Evolutionary conservation across 768 basidiomycete species (phyloP), one percentile per base, ranked within the genome.

Genomic region (Exsudoporus frostii): DNA sequence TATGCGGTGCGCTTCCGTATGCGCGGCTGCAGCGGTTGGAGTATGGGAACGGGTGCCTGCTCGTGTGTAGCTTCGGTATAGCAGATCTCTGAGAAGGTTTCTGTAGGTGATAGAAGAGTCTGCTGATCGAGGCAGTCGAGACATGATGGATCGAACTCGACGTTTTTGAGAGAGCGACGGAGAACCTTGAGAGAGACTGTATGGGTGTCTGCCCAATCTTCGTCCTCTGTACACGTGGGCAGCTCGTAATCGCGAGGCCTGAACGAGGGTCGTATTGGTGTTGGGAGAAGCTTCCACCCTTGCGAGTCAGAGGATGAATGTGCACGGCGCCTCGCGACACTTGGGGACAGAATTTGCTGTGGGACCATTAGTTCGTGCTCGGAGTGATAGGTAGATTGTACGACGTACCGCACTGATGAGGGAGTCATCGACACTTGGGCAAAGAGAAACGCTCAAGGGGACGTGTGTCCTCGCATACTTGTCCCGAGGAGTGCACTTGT

Each of bases 51-150:
- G 10, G 63, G 57, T 5, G 50, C 36, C 34, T 60, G 56, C 34
- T 73, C 72, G 32, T 71, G 64, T n/a, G 76, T 71, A 7, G 76
- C 75, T 41, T 67, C 68, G 13, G 70, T 58, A 51, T 75, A 78
- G 54, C 76, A 78, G 2, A 74, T 49, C 45, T 77, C 77, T 5
- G 74, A 73, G 56, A 76, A 78, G 24, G 75, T 67, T 24, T 74
- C 73, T 3, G 68, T 60, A 10, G 76, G 76, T 0, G 70, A 67
- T 29, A 71, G 60, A 11, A 78, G 69, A 0, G 77, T 71, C 54
- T 75, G 71, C 20, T 76, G 66, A 60, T 78, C 76, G 34, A 78
- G 72, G 36, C 67, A 67, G 52, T 74, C 65, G 20, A 78, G 69
- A 56, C 75, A 75, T 7, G 70, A 59, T 9, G 69, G 65, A 61